Evolutionary conservation across 2,329 filamentous ascomycete species (phyloP).

Genomic region (Pestalotiopsis sp.): DNA sequence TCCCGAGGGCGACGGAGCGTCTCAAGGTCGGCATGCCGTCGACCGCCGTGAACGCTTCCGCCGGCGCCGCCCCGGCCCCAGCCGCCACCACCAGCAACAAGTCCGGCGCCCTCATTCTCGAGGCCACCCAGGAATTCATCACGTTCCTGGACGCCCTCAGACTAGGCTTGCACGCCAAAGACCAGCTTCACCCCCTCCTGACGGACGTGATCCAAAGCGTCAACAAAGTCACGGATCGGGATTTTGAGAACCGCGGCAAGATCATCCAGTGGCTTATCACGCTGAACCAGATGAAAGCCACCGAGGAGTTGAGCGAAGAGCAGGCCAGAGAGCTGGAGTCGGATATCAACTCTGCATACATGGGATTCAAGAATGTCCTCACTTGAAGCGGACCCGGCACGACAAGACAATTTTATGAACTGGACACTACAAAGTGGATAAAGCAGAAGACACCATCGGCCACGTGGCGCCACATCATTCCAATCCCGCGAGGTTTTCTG

Average conservation of each 20-base stretch:
- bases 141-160: conserved; percentile 95
- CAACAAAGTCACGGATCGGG: conserved; percentile 92
- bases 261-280: conserved; percentile 98
- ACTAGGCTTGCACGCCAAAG: conserved; percentile 89
- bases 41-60: conserved; percentile 67
- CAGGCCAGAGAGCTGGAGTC: conserved; percentile 88
- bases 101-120: conserved; percentile 73
- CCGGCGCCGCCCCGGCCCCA: conserved; percentile 45
- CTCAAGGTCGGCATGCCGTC: conserved; percentile 91
- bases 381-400: neutral
- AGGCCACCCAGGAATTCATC: conserved; percentile 97
- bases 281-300: conserved; percentile 96
- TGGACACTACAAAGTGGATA: too few relatives aligned
- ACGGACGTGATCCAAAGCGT: conserved; percentile 97
- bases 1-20: conserved; percentile 89
- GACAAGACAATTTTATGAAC: too few relatives aligned
- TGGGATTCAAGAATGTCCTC: conserved; percentile 85
- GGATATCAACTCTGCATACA: conserved; percentile 92
- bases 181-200: conserved; percentile 91
- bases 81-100: conserved; percentile 46
- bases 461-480: too few relatives aligned
- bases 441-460: too few relatives aligned
- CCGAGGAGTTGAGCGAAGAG: conserved; percentile 84
- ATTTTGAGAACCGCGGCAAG: conserved; percentile 94
- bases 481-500: too few relatives aligned